Evolutionary conservation across 202 grass and related monocot genomes (phyloP).

Genomic region (Zoysia matrella): DNA sequence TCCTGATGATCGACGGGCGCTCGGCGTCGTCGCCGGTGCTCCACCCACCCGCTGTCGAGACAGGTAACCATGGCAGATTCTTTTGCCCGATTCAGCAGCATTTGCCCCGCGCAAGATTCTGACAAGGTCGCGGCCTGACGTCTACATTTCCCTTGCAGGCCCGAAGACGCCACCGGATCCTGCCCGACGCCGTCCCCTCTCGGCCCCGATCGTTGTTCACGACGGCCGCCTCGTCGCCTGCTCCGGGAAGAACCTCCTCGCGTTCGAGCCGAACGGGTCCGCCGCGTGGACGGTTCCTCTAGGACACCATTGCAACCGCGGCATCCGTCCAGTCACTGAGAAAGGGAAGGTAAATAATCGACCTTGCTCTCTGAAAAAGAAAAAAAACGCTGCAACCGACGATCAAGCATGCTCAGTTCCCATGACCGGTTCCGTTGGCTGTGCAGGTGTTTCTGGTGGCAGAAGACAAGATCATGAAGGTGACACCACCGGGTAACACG

Average conservation of each 20-base stretch:
- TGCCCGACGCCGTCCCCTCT: constrained; percentile 43
- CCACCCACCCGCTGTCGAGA: background rate
- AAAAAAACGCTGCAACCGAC: background rate
- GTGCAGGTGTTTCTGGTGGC: constrained; percentile 81
- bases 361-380: background rate
- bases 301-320: constrained; percentile 48
- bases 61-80: background rate
- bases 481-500: constrained; percentile 56
- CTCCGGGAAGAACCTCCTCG: constrained; percentile 62
- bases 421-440: background rate
- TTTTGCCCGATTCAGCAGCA: background rate
- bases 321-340: constrained; percentile 50
- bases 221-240: constrained; percentile 66
- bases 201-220: constrained; percentile 48
- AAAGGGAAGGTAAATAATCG: constrained; percentile 57
- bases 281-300: constrained; percentile 64
- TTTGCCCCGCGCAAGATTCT: background rate
- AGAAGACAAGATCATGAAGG: constrained; percentile 66
- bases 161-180: background rate
- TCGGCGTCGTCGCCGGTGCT: constrained; percentile 8
- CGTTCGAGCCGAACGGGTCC: constrained; percentile 63
- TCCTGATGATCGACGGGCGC: background rate
- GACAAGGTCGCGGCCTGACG: background rate
- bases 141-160: constrained; percentile 42
- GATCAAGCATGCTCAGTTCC: background rate